A percentile compares a stretch with the other conserved stretches of the same genome.
phyloP scores from a whole-genome alignment of 345 rosid species.

The Brassica rapa region DNA sequence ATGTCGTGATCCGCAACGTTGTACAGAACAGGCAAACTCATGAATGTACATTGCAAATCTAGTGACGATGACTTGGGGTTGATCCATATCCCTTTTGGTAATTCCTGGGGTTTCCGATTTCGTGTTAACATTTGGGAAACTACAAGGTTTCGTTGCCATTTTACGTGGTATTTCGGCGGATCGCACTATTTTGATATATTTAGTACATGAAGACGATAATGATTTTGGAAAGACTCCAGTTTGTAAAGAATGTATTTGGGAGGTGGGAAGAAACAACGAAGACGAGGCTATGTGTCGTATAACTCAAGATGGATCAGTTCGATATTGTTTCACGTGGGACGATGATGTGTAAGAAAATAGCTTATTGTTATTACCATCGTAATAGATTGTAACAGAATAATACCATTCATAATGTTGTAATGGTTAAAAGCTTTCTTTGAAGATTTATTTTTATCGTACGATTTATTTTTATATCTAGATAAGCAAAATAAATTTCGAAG shows the following conservation, averaged over 20 bases:
- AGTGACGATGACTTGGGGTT: neutral
- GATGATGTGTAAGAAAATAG: neutral
- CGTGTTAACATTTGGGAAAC: neutral
- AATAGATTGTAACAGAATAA: neutral
- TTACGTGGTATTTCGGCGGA: conserved; percentile 4
- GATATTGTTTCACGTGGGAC: neutral
- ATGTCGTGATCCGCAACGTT: neutral
- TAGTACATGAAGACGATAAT: conserved; percentile 10
- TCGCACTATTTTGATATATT: conserved; percentile 18
- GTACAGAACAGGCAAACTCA: neutral
- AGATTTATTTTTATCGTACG: neutral
- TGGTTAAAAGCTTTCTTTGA: neutral
- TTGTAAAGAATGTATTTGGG: conserved; percentile 24
- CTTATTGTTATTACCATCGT: neutral
- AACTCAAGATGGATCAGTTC: neutral
- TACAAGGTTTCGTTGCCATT: neutral
- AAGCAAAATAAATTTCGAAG: too few relatives aligned
- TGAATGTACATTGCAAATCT: neutral
- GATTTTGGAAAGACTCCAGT: neutral
- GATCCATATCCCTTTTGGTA: neutral
- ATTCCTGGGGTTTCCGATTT: neutral
- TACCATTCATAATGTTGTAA: neutral
- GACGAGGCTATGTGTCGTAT: conserved; percentile 9
- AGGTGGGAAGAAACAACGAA: neutral
- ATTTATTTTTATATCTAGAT: neutral